Percentiles rank a stretch among this genome's conserved stretches.
These are phyloP conservation scores for Grosmannia huntii DNA, from an alignment of 2,329 filamentous ascomycete genomes.

Conservation along the genomic window DNA sequence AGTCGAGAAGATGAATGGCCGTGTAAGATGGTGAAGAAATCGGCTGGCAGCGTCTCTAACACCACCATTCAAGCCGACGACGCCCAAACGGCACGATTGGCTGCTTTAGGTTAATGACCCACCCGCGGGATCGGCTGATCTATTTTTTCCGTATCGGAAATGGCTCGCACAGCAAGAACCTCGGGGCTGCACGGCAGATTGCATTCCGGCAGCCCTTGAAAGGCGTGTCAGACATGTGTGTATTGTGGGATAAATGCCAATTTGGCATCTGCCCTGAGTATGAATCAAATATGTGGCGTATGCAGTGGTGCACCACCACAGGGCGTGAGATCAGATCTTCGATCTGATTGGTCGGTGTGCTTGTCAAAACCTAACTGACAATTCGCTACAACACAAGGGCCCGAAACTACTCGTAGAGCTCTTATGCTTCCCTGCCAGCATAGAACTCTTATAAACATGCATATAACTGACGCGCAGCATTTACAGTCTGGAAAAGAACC, in stretches of 20 bases:
- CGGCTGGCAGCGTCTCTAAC: neutral
- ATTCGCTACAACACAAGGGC: neutral
- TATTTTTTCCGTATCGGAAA: slow-evolving; percentile 2
- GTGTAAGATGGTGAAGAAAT: neutral
- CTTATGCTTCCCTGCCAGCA: neutral
- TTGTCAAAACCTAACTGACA: neutral
- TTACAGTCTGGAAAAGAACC: too few relatives aligned
- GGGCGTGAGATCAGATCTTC: neutral
- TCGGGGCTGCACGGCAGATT: neutral
- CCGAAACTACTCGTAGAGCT: neutral
- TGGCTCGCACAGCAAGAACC: neutral
- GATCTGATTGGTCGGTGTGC: neutral
- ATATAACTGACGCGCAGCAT: neutral
- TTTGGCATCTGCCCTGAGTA: neutral
- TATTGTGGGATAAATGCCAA: neutral
- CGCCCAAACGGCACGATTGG: neutral
- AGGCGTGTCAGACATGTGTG: neutral
- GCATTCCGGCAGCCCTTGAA: neutral
- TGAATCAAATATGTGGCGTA: neutral
- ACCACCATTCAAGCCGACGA: neutral
- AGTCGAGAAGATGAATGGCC: neutral
- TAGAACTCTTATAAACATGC: neutral
- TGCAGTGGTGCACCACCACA: neutral
- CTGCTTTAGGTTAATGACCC: neutral
- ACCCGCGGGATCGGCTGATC: slow-evolving; percentile 1